These are phyloP conservation scores for Eucalyptus pauciflora DNA, from an alignment of 345 rosid species.

Conservation along the genomic window DNA sequence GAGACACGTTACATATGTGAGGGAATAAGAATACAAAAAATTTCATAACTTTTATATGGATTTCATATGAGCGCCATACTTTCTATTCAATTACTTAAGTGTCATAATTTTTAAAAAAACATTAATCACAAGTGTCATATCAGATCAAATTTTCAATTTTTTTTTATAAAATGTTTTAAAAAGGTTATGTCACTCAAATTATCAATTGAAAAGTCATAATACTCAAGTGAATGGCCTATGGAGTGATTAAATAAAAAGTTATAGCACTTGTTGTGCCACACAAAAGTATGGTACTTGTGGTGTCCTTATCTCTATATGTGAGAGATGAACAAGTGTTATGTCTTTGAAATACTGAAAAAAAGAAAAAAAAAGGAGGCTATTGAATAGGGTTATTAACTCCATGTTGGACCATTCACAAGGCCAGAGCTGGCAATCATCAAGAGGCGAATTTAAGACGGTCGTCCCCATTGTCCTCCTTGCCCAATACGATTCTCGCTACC, in stretches of 20 bases:
- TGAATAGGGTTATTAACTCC: constrained; percentile 19
- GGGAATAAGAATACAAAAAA: too few species aligned
- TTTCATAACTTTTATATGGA: background rate
- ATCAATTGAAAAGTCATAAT: too few species aligned
- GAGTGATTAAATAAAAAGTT: background rate
- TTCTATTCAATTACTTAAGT: background rate
- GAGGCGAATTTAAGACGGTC: constrained; percentile 25
- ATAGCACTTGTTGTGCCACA: background rate
- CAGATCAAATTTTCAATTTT: too few species aligned
- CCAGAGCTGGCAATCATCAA: constrained; percentile 19
- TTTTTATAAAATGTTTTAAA: too few species aligned
- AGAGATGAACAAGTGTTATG: background rate
- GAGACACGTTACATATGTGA: background rate
- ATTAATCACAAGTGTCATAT: background rate
- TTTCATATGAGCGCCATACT: background rate
- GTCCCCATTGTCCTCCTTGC: constrained; percentile 15
- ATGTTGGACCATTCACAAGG: constrained; percentile 26
- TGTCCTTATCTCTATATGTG: background rate
- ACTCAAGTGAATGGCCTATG: too few species aligned
- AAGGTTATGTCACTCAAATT: background rate
- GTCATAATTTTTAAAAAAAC: too few species aligned
- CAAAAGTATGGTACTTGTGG: too few species aligned
- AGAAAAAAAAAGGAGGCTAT: background rate
- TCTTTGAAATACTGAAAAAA: background rate
- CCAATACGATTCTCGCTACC: background rate